A percentile compares a stretch with the other conserved stretches of the same genome.
These are phyloP conservation scores for Eutypella sp. DNA, from an alignment of 2,329 filamentous ascomycete genomes.

Conservation along the genomic window DNA sequence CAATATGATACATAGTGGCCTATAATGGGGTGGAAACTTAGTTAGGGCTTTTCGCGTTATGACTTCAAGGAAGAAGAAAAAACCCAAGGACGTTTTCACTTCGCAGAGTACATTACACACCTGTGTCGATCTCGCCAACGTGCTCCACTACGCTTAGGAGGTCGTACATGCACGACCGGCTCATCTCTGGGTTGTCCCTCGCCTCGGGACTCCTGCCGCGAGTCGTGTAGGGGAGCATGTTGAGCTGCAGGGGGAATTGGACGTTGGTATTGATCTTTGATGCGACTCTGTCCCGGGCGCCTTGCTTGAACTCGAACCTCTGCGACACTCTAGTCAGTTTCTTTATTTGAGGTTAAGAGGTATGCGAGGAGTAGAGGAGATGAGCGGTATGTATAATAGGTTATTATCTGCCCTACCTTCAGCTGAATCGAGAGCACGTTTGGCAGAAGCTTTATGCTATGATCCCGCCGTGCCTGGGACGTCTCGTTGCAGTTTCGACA, in stretches of 20 bases:
- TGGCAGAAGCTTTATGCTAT: conserved; percentile 78
- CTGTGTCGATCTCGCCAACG: conserved; percentile 86
- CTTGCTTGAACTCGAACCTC: conserved; percentile 70
- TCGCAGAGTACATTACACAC: conserved; percentile 17
- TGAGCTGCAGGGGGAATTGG: conserved; percentile 78
- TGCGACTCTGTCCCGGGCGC: conserved; percentile 60
- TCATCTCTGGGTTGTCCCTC: conserved; percentile 50
- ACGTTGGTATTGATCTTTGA: conserved; percentile 87
- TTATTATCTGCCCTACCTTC: too few species aligned
- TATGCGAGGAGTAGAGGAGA: conserved; percentile 1
- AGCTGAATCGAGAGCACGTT: conserved; percentile 89
- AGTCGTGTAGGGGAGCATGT: conserved; percentile 87
- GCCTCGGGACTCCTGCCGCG: conserved; percentile 48
- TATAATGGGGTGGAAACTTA: conserved; percentile 16
- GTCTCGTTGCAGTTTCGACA: conserved; percentile 74
- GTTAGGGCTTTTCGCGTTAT: too few species aligned
- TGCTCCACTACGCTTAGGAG: conserved; percentile 88
- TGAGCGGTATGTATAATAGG: too few species aligned
- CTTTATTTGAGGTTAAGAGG: too few species aligned
- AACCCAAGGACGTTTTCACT: neutral
- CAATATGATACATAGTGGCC: conserved; percentile 89
- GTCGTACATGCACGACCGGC: conserved; percentile 72
- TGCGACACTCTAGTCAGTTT: too few species aligned
- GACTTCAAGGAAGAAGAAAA: too few species aligned
- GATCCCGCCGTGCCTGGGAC: conserved; percentile 77